Conservation (phyloP, 78 protist species). For the Chrysochromulina tobinii region DNA sequence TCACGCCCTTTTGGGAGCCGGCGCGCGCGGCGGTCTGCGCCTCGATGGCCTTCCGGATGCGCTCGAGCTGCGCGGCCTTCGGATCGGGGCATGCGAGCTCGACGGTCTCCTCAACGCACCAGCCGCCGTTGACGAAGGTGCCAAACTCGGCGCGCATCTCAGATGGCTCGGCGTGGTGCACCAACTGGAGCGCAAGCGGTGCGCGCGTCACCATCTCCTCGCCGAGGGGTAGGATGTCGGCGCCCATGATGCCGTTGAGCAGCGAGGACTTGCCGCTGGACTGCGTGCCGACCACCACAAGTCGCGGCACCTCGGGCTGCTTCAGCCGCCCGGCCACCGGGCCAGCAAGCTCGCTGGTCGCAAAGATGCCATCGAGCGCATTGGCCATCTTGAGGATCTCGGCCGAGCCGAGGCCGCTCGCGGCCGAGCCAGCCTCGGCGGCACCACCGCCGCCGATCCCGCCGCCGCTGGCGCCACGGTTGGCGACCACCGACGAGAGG, state of each 20-base stretch:
- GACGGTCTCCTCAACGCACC: neutral
- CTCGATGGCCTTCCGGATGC: neutral
- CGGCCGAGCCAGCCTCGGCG: neutral
- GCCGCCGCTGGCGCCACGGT: neutral
- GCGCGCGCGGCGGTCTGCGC: slow-evolving; percentile 17
- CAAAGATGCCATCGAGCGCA: too few relatives aligned
- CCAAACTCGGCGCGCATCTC: slow-evolving; percentile 19
- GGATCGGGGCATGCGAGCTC: neutral
- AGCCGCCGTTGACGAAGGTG: neutral
- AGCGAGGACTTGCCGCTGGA: slow-evolving; percentile 33
- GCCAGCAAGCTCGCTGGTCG: neutral
- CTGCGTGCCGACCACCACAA: slow-evolving; percentile 39
- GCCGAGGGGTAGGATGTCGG: slow-evolving; percentile 39
- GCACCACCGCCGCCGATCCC: neutral
- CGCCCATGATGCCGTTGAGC: slow-evolving; percentile 5
- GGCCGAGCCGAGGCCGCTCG: neutral
- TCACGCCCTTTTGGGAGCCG: slow-evolving; percentile 5
- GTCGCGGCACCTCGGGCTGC: slow-evolving; percentile 17
- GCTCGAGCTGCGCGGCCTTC: neutral
- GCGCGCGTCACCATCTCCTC: slow-evolving; percentile 32
- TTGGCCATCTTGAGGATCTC: neutral
- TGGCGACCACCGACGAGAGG: neutral
- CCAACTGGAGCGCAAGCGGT: slow-evolving; percentile 15
- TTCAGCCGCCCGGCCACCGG: neutral
- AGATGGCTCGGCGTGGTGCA: neutral